phyloP scores from a whole-genome alignment of 2,329 filamentous ascomycete genomes.

The Alternaria conjuncta region DNA sequence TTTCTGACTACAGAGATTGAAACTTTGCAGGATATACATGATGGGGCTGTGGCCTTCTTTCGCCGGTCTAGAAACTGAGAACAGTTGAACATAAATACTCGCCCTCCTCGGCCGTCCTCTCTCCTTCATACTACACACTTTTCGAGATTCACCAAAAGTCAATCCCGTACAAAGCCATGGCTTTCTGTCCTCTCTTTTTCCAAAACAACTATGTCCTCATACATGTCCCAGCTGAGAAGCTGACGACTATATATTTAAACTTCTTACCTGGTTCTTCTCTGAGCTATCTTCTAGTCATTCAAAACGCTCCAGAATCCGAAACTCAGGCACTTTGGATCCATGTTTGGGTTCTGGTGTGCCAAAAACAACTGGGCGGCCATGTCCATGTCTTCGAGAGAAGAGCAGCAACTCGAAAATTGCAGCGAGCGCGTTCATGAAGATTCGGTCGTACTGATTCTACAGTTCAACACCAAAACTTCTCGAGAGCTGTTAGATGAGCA shows the following conservation, averaged over 20 bases:
- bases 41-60: neutral
- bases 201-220: rapidly evolving
- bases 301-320: no score
- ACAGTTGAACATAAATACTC: neutral
- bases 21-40: neutral
- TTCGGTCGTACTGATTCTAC: neutral
- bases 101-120: neutral
- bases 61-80: neutral
- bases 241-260: neutral
- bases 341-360: neutral
- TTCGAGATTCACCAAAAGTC: neutral
- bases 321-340: rapidly evolving
- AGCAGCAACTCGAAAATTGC: neutral
- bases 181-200: neutral
- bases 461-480: neutral
- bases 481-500: neutral
- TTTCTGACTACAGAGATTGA: neutral
- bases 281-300: rapidly evolving
- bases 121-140: neutral
- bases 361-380: neutral
- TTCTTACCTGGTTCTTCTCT: neutral
- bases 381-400: neutral
- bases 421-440: neutral
- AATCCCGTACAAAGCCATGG: rapidly evolving
- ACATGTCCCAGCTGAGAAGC: neutral